Evolutionary conservation across 2,329 filamentous ascomycete species (phyloP), one percentile per base, ranked within the genome.

Genomic region (Elsinoe perseae): DNA sequence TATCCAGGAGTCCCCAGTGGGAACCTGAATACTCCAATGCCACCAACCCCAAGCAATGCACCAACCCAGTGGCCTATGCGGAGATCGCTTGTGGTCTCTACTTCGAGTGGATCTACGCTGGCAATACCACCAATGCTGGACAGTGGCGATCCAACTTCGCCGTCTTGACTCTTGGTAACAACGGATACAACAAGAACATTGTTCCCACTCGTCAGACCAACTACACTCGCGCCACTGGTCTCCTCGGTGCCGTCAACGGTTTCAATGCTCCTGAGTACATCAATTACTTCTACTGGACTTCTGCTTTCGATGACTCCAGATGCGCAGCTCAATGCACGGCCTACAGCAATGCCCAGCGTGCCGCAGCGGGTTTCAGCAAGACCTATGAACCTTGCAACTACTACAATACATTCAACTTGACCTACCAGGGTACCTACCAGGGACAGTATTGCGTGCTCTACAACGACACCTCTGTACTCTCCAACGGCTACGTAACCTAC

Each of bases 51-150:
- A 61, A 60, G 20, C 57, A 23, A n/a, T 61, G 59, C 46, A 44
- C 55, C 6, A 58, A 58, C 40, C 59, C 59, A 2, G 38, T 14
- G 10, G 54, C 55, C 18, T 44, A 14, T n/a, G 34, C 59, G 3
- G 14, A 20, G 4, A 44, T 61, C 10, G 42, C 34, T n/a, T 61
- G 59, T 44, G 57, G 50, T 14, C 46, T 61, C 18, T 61, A 54
- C 21, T 57, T 57, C 20, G 34, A 46, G 14, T 36, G n/a, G 7
- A 50, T 61, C 10, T 40, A 56, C 20, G 30, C 50, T 4, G 56
- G 60, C 1, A 59, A 56, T 4, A 64, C 65, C 0, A 66, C 60
- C 53, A 68, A 68, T 59, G 54, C 54, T 8, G 64, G 65, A 20
- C 56, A 64, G 18, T 64, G 56, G 34, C 58, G 64, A 8, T 58